Percentiles rank a stretch among this genome's conserved stretches.
Evolutionary conservation across 129 eudicot genomes (phyloP).

Genomic region (Artemisia annua): DNA sequence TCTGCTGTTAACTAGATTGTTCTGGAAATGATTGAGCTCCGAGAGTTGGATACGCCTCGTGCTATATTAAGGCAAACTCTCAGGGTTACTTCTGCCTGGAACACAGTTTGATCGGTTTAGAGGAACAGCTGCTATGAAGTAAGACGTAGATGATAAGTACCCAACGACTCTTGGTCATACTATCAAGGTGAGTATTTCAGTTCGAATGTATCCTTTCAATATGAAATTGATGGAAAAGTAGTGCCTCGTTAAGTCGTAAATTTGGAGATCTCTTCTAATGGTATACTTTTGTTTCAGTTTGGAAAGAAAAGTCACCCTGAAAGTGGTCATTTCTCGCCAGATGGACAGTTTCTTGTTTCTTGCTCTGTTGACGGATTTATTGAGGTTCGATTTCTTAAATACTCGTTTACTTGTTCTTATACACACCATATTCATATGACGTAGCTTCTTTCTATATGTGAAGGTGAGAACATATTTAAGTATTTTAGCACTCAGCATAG

Average conservation of each 20-base stretch:
- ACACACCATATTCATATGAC: no score
- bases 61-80: constrained; percentile 91
- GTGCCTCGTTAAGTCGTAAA: no score
- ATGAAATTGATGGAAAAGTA: no score
- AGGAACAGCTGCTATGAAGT: constrained; percentile 99
- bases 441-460: no score
- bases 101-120: constrained; percentile 96
- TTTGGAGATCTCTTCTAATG: background rate
- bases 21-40: constrained; percentile 97
- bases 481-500: no score
- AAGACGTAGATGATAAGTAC: constrained; percentile 92
- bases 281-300: constrained; percentile 60
- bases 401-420: no score
- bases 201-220: background rate
- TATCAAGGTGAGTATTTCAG: constrained; percentile 54
- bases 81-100: constrained; percentile 99
- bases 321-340: constrained; percentile 94
- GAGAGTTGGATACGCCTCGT: constrained; percentile 97
- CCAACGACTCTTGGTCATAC: constrained; percentile 89
- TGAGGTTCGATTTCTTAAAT: no score
- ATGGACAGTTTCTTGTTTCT: constrained; percentile 97
- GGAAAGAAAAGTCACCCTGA: constrained; percentile 97
- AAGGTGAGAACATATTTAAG: no score
- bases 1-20: constrained; percentile 57
- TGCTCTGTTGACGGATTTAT: constrained; percentile 98